Conservation (phyloP, 352 stramenopile species). For the Plasmopara halstedii region DNA sequence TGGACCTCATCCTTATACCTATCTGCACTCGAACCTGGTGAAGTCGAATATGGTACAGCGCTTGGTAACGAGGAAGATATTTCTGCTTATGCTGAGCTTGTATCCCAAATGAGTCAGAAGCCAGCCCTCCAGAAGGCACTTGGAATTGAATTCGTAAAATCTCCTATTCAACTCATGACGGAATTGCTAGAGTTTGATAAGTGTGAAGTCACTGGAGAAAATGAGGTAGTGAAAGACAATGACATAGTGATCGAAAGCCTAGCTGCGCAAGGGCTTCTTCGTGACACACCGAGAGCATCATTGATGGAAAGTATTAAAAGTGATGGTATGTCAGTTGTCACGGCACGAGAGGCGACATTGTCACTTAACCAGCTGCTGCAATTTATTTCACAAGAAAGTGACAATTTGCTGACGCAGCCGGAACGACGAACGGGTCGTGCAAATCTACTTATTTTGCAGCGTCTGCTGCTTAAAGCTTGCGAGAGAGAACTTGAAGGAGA, state of each 20-base stretch:
- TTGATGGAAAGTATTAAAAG: slow-evolving; percentile 20
- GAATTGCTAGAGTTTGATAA: slow-evolving; percentile 43
- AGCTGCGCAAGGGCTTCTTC: slow-evolving; percentile 41
- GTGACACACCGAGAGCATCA: slow-evolving; percentile 27
- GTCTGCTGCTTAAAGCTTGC: slow-evolving; percentile 40
- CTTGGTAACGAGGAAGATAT: slow-evolving; percentile 11
- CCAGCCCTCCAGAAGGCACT: slow-evolving; percentile 22
- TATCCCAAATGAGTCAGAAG: slow-evolving; percentile 17
- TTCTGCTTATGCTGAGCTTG: slow-evolving; percentile 20
- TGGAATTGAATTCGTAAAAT: slow-evolving; percentile 25
- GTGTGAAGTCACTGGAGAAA: slow-evolving; percentile 14
- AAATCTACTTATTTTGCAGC: slow-evolving; percentile 45
- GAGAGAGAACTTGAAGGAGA: slow-evolving; percentile 33
- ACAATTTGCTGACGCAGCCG: slow-evolving; percentile 22
- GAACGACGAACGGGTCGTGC: slow-evolving; percentile 36
- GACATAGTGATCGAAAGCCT: slow-evolving; percentile 58
- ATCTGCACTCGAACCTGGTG: slow-evolving; percentile 19
- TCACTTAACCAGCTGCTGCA: slow-evolving; percentile 37
- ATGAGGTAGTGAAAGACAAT: slow-evolving; percentile 43
- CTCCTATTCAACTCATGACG: slow-evolving; percentile 21
- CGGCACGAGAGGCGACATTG: slow-evolving; percentile 27
- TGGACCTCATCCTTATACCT: slow-evolving; percentile 35
- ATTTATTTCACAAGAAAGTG: slow-evolving; percentile 35
- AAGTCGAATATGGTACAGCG: slow-evolving; percentile 14
- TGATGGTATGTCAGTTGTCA: slow-evolving; percentile 28